These are phyloP conservation scores for Aureococcus anophagefferens DNA, from an alignment of 108 stramenopile species.

Conservation along the genomic window DNA sequence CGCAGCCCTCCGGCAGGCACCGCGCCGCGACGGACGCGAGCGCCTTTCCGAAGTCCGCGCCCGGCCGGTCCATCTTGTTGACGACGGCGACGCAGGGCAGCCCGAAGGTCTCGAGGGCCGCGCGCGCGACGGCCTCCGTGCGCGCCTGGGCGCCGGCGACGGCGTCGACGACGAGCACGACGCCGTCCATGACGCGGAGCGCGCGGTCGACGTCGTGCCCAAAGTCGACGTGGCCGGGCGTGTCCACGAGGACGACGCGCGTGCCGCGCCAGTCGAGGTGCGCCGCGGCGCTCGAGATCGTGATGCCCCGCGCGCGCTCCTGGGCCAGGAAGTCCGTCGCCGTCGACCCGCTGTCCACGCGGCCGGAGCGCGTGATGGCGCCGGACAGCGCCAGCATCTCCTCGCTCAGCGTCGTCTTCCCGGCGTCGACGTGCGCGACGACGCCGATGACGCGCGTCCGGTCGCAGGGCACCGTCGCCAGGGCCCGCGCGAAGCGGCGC, in stretches of 20 bases:
- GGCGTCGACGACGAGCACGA: constrained; percentile 87
- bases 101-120: constrained; percentile 22
- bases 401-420: constrained; percentile 99
- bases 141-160: constrained; percentile 96
- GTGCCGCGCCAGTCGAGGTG: constrained; percentile 65
- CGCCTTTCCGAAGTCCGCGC: constrained; percentile 72
- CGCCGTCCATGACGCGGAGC: constrained; percentile 92
- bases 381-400: constrained; percentile 89
- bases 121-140: constrained; percentile 94
- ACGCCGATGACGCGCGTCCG: constrained; percentile 61
- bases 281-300: constrained; percentile 92
- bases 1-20: constrained; percentile 55
- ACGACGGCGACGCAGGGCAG: constrained; percentile 79
- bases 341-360: constrained; percentile 37
- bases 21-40: constrained; percentile 60
- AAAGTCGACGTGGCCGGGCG: constrained; percentile 98
- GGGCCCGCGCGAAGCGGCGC: neutral
- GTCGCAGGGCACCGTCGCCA: neutral
- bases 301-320: constrained; percentile 96
- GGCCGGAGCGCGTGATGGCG: constrained; percentile 42
- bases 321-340: constrained; percentile 59
- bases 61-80: constrained; percentile 98
- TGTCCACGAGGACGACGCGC: constrained; percentile 79
- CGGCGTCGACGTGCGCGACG: constrained; percentile 98
- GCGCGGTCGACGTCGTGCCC: constrained; percentile 91